These are phyloP conservation scores for Yamadazyma membranifaciens DNA, from an alignment of 1,139 yeast species.

Conservation along the genomic window DNA sequence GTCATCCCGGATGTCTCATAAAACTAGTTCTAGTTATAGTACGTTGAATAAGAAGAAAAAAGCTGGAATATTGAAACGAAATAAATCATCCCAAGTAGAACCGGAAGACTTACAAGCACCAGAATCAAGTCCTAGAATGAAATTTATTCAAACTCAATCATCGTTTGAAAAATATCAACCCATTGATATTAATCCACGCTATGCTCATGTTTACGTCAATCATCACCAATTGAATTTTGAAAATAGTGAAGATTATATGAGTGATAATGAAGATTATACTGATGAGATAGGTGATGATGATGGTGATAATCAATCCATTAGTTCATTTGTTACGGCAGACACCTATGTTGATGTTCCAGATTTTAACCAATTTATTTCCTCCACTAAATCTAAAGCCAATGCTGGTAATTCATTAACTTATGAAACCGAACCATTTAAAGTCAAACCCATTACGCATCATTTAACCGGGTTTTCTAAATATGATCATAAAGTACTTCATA, in stretches of 20 bases:
- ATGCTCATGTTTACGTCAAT: slow-evolving; percentile 22
- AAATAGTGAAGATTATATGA: slow-evolving; percentile 23
- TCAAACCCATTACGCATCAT: slow-evolving; percentile 19
- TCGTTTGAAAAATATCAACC: slow-evolving; percentile 29
- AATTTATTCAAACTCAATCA: slow-evolving; percentile 30
- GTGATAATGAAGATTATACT: slow-evolving; percentile 18
- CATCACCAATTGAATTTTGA: slow-evolving; percentile 25
- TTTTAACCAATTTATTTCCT: slow-evolving; percentile 14
- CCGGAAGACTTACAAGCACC: slow-evolving; percentile 18
- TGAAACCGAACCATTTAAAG: slow-evolving; percentile 12
- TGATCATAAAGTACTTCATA: slow-evolving; percentile 27
- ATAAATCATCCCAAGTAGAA: slow-evolving; percentile 12
- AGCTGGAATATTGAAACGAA: slow-evolving; percentile 20
- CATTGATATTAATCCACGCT: slow-evolving; percentile 24
- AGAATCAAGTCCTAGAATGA: slow-evolving; percentile 25
- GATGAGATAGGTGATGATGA: slow-evolving; percentile 12
- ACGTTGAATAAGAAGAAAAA: slow-evolving; percentile 18
- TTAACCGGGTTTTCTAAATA: slow-evolving; percentile 22
- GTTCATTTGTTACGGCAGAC: slow-evolving; percentile 39
- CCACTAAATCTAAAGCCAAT: background rate
- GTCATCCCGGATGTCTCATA: slow-evolving; percentile 26
- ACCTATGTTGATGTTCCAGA: slow-evolving; percentile 29
- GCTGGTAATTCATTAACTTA: slow-evolving; percentile 4
- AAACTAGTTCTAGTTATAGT: slow-evolving; percentile 19
- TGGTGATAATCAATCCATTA: slow-evolving; percentile 26